Base-by-base conservation (phyloP, 805 yeast species). In the Candida cerambycidarum region DNA sequence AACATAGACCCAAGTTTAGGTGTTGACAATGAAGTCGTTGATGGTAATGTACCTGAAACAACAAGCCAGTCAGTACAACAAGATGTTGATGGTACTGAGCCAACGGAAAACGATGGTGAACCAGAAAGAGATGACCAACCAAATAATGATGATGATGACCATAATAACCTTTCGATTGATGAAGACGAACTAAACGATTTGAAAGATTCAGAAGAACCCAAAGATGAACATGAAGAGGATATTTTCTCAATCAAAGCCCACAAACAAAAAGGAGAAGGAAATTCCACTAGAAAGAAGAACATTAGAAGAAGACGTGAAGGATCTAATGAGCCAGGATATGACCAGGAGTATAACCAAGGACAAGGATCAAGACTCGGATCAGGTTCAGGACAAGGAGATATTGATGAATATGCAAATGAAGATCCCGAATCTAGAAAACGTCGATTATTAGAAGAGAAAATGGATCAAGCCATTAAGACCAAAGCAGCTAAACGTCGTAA, bases 391-490 rank as follows among this genome's bases (percentile, higher is more conserved):
- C 29, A 25, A n/a, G 15, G 5, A 10, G n/a, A 32, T 2, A 8
- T 15, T 16, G 29, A 34, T 11, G 28, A 12, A 9, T 58, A 60
- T 47, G 65, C 39, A 14, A 49, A 49, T 31, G 53, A 67, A 47
- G 72, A 68, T 48, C 71, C 74, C 13, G 57, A 55, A 13, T 40
- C 57, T 11, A 54, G 83, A 43, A 81, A 76, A 58, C 81, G 95
- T 57, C 77, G 89, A 50, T 81, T 79, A 49, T 74, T 93, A 49
- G 98, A 93, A 63, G 92, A 81, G 45, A 79, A 75, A 53, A 77
- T 93, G 68, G 93, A 85, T 50, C 79, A 81, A 32, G 83, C 95
- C 1, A 65, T 92, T 48, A 87, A 86, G 61, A 71, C 73, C 47
- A 74, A 71, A 39, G 76, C 83, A 15, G 74, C 76, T 14, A 75